Evolutionary conservation across 2,329 filamentous ascomycete genomes (phyloP).

Genomic region (Periconia sp.): DNA sequence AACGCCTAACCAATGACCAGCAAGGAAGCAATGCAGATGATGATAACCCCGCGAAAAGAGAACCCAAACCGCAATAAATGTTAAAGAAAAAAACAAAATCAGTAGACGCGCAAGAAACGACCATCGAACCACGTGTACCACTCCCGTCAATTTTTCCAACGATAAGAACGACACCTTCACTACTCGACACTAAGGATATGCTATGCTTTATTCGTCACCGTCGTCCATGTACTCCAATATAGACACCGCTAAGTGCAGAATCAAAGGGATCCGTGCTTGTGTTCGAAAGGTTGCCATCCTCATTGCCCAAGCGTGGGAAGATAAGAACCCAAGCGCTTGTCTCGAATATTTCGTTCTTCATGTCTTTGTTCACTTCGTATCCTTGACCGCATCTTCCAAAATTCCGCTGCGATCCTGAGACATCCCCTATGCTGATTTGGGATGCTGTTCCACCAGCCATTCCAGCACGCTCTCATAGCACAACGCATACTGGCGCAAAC

Average conservation of each 20-base stretch:
- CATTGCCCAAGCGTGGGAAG: background rate
- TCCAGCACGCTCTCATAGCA: conserved; percentile 95
- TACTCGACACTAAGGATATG: too few species aligned
- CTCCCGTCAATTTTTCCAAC: too few species aligned
- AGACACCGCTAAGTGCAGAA: too few species aligned
- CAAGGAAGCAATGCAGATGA: background rate
- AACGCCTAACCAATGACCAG: background rate
- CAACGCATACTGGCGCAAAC: conserved; percentile 86
- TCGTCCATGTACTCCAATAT: too few species aligned
- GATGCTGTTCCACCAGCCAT: conserved; percentile 65
- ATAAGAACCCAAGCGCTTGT: background rate
- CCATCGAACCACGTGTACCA: too few species aligned
- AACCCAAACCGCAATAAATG: background rate
- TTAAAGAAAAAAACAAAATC: background rate
- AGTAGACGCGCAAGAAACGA: too few species aligned
- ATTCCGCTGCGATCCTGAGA: background rate
- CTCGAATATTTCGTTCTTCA: background rate
- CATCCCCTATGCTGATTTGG: conserved; percentile 27
- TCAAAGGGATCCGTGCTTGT: too few species aligned
- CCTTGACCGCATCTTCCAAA: background rate
- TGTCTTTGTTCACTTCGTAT: background rate
- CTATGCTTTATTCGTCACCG: too few species aligned
- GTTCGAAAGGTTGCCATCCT: too few species aligned
- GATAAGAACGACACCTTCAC: too few species aligned
- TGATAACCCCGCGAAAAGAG: background rate